phyloP scores from a whole-genome alignment of 2,329 filamentous ascomycete genomes.

The Aspergillus candidus region DNA sequence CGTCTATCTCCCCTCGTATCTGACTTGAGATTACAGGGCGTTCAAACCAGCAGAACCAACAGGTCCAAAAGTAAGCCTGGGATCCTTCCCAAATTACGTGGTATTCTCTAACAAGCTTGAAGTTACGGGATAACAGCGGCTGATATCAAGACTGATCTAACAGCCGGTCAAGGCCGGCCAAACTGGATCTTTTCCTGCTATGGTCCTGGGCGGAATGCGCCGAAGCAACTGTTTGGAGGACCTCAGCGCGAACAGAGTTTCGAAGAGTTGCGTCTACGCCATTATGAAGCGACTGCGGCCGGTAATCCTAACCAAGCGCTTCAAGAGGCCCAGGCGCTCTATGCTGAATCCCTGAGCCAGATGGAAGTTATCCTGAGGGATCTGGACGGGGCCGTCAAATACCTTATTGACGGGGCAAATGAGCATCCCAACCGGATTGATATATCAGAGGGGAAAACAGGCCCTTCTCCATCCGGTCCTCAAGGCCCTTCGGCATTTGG shows the following conservation, averaged over 20 bases:
- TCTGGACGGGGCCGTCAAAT: slow-evolving; percentile 65
- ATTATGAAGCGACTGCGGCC: slow-evolving; percentile 59
- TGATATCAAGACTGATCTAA: slow-evolving; percentile 61
- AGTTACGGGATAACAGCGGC: slow-evolving; percentile 53
- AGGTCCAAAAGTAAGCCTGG: slow-evolving; percentile 21
- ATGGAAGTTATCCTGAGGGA: slow-evolving; percentile 66
- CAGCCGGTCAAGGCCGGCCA: slow-evolving; percentile 57
- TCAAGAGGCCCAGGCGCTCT: slow-evolving; percentile 49
- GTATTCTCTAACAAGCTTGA: slow-evolving; percentile 16
- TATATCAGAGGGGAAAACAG: slow-evolving; percentile 30
- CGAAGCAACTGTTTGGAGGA: slow-evolving; percentile 78
- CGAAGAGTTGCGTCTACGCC: slow-evolving; percentile 72
- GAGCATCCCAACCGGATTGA: slow-evolving; percentile 71
- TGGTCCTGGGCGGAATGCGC: slow-evolving; percentile 68
- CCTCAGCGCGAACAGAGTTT: slow-evolving; percentile 73
- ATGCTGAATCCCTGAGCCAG: slow-evolving; percentile 61
- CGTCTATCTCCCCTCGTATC: slow-evolving; percentile 4
- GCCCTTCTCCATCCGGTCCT: slow-evolving; percentile 4
- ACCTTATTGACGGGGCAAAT: slow-evolving; percentile 59
- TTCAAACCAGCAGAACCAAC: slow-evolving; percentile 14
- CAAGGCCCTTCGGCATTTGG: slow-evolving; percentile 19
- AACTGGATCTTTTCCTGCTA: slow-evolving; percentile 85
- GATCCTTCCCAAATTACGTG: slow-evolving; percentile 3
- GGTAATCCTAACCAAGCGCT: slow-evolving; percentile 55
- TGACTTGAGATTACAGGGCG: slow-evolving; percentile 16